Conservation (phyloP, 306 rosid genomes). For the Dryas octopetala region DNA sequence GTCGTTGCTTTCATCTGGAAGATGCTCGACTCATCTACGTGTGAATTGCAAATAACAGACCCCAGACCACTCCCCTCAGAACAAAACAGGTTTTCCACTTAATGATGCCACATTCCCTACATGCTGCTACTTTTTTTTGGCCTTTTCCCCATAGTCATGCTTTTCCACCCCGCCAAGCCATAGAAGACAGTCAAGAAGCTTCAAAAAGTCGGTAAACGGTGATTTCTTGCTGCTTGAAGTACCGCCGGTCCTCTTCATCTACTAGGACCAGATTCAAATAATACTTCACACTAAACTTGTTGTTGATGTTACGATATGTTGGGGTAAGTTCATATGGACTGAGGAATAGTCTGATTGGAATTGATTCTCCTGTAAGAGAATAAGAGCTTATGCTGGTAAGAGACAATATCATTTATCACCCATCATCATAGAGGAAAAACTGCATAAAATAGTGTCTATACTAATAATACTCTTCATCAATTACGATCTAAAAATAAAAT, state of each 20-base stretch:
- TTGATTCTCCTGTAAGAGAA: constrained; percentile 73
- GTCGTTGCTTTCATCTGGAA: no score
- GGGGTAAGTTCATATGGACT: constrained; percentile 99
- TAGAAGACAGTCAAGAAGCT: constrained; percentile 38
- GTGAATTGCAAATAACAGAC: no score
- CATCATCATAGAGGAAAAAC: neutral
- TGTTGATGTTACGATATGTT: constrained; percentile 87
- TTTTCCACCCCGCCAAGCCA: no score
- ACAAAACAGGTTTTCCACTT: no score
- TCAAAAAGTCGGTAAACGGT: constrained; percentile 88
- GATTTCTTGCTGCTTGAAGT: constrained; percentile 98
- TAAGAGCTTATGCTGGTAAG: neutral
- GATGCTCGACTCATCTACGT: no score
- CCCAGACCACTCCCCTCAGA: no score
- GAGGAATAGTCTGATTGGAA: constrained; percentile 93
- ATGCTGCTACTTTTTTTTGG: no score
- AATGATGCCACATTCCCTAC: no score
- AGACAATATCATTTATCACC: constrained; percentile 11
- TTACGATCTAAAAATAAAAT: no score
- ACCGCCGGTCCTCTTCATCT: constrained; percentile 96
- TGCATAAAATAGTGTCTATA: no score
- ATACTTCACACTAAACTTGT: constrained; percentile 96
- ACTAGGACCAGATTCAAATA: constrained; percentile 95
- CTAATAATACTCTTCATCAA: no score
- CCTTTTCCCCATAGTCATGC: no score